These are phyloP conservation scores for Leishmania major DNA, from an alignment of 208 protist species.

Conservation along the genomic window DNA sequence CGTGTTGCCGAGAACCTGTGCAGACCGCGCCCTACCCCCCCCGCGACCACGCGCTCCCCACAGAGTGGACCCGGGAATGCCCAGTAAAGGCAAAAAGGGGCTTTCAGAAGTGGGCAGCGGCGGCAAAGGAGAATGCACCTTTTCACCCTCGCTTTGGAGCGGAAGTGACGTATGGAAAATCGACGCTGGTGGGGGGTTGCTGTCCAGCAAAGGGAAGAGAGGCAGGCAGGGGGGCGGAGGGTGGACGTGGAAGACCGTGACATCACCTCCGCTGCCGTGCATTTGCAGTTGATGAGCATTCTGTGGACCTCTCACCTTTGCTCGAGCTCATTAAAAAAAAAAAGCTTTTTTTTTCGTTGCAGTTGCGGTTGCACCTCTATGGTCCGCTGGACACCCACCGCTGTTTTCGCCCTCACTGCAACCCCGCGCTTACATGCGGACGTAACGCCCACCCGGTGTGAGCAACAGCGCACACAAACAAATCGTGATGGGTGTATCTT, in stretches of 20 bases:
- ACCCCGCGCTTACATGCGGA: neutral
- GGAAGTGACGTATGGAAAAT: neutral
- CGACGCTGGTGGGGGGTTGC: neutral
- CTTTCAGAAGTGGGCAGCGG: neutral
- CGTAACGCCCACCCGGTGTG: neutral
- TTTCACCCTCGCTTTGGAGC: neutral
- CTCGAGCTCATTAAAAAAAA: too few relatives aligned
- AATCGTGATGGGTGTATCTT: neutral
- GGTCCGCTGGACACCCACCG: neutral
- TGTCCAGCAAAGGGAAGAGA: too few relatives aligned
- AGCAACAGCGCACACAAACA: neutral
- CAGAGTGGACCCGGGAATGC: neutral
- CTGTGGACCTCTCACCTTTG: neutral
- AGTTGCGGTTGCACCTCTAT: neutral
- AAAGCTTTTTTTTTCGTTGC: neutral
- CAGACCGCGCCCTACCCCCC: neutral
- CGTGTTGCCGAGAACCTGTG: neutral
- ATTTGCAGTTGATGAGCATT: too few relatives aligned
- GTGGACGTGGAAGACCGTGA: neutral
- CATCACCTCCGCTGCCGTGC: neutral
- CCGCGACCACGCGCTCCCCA: neutral
- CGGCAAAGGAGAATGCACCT: neutral
- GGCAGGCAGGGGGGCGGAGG: neutral
- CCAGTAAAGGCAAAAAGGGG: neutral
- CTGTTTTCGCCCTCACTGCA: neutral